phyloP scores from a whole-genome alignment of 2,329 filamentous ascomycete genomes.

The Penicillium janthinellum region DNA sequence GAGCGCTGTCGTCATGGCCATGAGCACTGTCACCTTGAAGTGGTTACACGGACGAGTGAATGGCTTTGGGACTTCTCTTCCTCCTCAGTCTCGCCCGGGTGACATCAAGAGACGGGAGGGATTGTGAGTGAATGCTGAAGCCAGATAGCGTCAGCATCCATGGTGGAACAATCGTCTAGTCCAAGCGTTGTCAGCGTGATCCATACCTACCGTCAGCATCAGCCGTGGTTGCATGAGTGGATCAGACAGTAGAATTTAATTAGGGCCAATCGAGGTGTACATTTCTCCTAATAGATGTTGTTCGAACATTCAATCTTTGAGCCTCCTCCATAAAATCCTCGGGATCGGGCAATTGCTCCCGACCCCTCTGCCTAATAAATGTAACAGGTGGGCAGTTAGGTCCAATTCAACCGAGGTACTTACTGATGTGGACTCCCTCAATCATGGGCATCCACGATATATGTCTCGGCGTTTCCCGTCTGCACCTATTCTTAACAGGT shows the following conservation, averaged over 20 bases:
- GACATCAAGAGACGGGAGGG: constrained; percentile 31
- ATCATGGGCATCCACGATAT: too few relatives aligned
- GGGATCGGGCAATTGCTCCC: too few relatives aligned
- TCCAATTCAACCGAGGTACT: too few relatives aligned
- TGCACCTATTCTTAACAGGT: too few relatives aligned
- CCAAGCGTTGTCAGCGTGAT: background rate
- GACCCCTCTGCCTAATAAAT: too few relatives aligned
- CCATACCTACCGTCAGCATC: background rate
- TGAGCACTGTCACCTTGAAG: constrained; percentile 68
- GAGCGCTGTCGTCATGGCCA: constrained; percentile 71
- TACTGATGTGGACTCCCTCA: too few relatives aligned
- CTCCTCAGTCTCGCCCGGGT: constrained; percentile 31
- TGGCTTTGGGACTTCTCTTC: constrained; percentile 33
- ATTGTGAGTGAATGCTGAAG: constrained; percentile 14
- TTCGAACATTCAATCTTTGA: too few relatives aligned
- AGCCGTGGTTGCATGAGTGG: background rate
- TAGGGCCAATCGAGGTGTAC: background rate
- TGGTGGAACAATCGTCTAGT: background rate
- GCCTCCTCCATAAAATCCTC: too few relatives aligned
- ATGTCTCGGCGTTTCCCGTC: too few relatives aligned
- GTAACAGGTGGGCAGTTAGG: too few relatives aligned
- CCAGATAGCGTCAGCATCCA: background rate
- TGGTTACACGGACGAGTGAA: constrained; percentile 64
- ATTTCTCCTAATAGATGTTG: too few relatives aligned
- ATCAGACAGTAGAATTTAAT: background rate